Evolutionary conservation across 176 grass and related monocot genomes (phyloP).

Genomic region (Musa beccarii): DNA sequence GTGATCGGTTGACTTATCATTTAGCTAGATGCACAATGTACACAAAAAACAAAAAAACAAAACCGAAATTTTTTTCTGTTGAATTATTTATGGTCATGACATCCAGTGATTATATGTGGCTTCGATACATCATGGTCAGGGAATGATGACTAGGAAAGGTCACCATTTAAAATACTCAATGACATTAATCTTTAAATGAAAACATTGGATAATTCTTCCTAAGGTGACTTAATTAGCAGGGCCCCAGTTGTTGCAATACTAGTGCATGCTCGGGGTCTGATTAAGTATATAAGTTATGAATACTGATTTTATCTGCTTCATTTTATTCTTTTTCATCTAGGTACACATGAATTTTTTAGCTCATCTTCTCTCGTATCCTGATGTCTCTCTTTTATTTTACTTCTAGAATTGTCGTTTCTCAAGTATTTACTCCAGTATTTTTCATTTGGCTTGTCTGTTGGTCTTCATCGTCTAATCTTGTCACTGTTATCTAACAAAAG

Average conservation of each 20-base stretch:
- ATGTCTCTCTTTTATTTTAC: neutral
- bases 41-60: too few relatives aligned
- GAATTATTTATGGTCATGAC: neutral
- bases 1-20: neutral
- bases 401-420: neutral
- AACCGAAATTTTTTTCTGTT: too few relatives aligned
- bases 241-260: neutral
- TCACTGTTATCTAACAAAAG: constrained; percentile 6
- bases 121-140: neutral
- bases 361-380: neutral
- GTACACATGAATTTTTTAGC: neutral
- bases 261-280: neutral
- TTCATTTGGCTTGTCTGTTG: neutral
- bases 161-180: too few relatives aligned
- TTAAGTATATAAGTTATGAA: neutral
- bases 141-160: too few relatives aligned
- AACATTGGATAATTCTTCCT: neutral
- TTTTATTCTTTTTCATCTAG: neutral
- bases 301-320: neutral
- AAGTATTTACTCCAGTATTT: neutral
- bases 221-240: neutral
- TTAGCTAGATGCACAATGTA: neutral
- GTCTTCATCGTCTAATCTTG: neutral
- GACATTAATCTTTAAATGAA: neutral
- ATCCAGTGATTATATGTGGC: neutral